Conservation (phyloP, 139 green algal genomes). For the Mychonastes homosphaera region DNA sequence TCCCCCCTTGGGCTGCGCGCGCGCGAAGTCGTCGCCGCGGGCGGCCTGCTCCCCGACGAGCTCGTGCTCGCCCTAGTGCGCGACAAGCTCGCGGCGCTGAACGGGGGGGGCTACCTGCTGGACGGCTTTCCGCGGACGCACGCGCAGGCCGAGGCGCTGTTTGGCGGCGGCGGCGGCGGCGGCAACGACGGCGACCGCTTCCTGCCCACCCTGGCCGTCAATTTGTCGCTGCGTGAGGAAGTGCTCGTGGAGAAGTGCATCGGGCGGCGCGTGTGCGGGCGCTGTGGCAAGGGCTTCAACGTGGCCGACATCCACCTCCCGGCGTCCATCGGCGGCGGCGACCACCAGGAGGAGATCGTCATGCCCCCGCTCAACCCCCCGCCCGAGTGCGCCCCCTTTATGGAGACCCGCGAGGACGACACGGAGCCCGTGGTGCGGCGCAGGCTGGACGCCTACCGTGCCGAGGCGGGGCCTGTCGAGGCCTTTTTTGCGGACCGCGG, state of each 20-base stretch:
- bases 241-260: slow-evolving; percentile 89
- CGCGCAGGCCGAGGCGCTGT: slow-evolving; percentile 58
- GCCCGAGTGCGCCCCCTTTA: slow-evolving; percentile 52
- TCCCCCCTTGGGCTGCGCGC: slow-evolving; percentile 57
- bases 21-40: slow-evolving; percentile 40
- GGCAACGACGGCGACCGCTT: too few species aligned
- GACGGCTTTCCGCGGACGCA: slow-evolving; percentile 80
- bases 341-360: slow-evolving; percentile 44
- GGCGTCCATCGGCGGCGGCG: slow-evolving; percentile 23
- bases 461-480: slow-evolving; percentile 71
- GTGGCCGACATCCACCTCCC: slow-evolving; percentile 85
- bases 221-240: slow-evolving; percentile 79
- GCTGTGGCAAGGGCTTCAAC: slow-evolving; percentile 94
- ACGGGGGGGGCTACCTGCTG: slow-evolving; percentile 79
- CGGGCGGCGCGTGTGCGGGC: slow-evolving; percentile 70
- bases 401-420: slow-evolving; percentile 80
- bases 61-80: slow-evolving; percentile 44
- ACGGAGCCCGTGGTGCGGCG: slow-evolving; percentile 65
- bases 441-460: slow-evolving; percentile 73
- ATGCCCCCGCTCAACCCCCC: slow-evolving; percentile 84
- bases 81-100: too few species aligned
- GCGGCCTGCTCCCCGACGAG: slow-evolving; percentile 76
- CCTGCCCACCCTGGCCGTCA: slow-evolving; percentile 79
- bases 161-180: slow-evolving; percentile 41
- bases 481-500: slow-evolving; percentile 60